Evolutionary conservation across 2,329 filamentous ascomycete species (phyloP), one percentile per base, ranked within the genome.

Genomic region (Fusarium aywerte): DNA sequence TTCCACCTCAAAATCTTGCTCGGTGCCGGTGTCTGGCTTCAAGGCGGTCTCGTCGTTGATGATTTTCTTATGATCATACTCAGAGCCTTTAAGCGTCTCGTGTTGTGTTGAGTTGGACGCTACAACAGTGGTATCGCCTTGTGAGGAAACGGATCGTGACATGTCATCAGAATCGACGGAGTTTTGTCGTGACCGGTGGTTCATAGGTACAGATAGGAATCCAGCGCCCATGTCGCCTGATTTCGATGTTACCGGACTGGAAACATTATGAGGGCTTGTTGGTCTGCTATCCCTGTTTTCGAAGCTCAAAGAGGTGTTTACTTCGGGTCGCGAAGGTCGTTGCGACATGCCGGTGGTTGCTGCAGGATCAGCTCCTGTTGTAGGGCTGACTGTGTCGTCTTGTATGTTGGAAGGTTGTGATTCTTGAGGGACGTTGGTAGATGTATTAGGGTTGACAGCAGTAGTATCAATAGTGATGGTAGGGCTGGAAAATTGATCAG

Each of bases 1-100:
- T 7, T 90, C 84, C 12, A 95, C 89, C 15, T 87, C 72, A 71
- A 96, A 97, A 65, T 95, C 92, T 18, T 80, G 83, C 75, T 94
- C 91, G 51, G 89, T 91, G 8, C 92, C 91, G 35, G 87, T 84
- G 74, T 96, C 92, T 0, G 93, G 91, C 48, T 84, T 87, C 63
- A 97, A 80, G 0, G 92, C 92, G 65, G 90, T 85, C 42, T 86
- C 80, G 58, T 92, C 89, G 56, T 84, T 87, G 71, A 89, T 85
- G 35, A 92, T 84, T 58, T 84, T 83, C 21, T 84, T 80, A 65
- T 85, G 83, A 44, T 83, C 80, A 38, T 81, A 72, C 67, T 78
- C 63, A 65, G 75, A 70, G 54, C 68, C 55, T 72, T 78, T 70
- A 50, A 76, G 73, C 66, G 80, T 82, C 31, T 82, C 81, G 29